phyloP scores from a whole-genome alignment of 1,284 basidiomycete species.

The Leccinum pseudoinsigne region DNA sequence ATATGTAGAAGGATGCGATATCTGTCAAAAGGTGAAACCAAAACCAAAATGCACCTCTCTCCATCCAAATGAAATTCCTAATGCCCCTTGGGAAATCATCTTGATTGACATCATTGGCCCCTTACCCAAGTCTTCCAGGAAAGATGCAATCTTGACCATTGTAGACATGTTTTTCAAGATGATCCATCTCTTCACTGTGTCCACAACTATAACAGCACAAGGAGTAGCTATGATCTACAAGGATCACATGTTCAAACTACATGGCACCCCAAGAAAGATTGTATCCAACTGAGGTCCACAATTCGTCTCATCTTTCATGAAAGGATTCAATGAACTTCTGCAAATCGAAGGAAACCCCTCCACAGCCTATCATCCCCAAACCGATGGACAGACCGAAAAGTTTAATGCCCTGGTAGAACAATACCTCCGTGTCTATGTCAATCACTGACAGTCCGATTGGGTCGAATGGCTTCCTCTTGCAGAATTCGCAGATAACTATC shows the following conservation, averaged over 20 bases:
- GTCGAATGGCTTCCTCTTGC: not conserved
- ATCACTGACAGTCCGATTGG: not conserved
- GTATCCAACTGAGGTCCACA: conserved; percentile 26
- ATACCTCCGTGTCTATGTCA: fast-evolving
- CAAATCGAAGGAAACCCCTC: not conserved
- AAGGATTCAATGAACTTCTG: conserved; percentile 19
- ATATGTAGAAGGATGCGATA: not conserved
- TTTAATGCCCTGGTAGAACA: not conserved
- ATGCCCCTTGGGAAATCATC: not conserved
- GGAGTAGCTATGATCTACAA: conserved; percentile 27
- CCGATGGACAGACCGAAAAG: not conserved
- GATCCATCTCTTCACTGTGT: not conserved
- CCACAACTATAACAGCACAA: conserved; percentile 11
- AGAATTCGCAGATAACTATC: not conserved
- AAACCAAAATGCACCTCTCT: not conserved
- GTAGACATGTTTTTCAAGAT: conserved; percentile 3
- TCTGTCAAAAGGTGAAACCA: not conserved
- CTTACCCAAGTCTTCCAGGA: not conserved
- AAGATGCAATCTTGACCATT: not conserved
- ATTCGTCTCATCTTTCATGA: conserved; percentile 36
- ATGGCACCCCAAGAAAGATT: not conserved
- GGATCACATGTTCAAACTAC: conserved; percentile 34
- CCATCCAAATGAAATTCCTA: not conserved
- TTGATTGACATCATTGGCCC: not conserved
- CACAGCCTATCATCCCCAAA: not conserved